These are phyloP conservation scores for Tetradesmus lagerheimii DNA, from an alignment of 139 green algal genomes.

Conservation along the genomic window DNA sequence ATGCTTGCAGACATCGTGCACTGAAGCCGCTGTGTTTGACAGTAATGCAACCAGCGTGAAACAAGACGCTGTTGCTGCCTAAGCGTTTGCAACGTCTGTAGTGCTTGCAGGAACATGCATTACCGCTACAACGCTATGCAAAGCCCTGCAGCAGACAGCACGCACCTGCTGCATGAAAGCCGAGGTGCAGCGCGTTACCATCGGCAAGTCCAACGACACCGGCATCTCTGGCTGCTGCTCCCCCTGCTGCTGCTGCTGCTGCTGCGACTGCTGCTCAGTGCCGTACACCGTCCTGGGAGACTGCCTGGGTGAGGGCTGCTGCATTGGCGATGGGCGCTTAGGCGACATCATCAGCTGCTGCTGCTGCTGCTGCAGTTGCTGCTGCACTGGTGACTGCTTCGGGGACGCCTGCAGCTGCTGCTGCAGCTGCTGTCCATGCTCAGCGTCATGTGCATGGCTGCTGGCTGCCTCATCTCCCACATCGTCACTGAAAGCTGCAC, in stretches of 20 bases:
- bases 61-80: neutral
- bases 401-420: neutral
- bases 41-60: neutral
- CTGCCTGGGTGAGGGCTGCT: neutral
- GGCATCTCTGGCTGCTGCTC: conserved; percentile 3
- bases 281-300: neutral
- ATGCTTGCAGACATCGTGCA: no score
- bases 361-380: conserved; percentile 2
- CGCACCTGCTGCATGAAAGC: conserved; percentile 30
- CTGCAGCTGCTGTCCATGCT: conserved; percentile 3
- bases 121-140: neutral
- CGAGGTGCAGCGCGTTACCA: neutral
- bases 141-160: neutral
- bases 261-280: neutral
- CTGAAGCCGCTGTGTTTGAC: no score
- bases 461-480: neutral
- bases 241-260: conserved; percentile 1
- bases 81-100: no score
- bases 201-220: neutral
- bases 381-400: neutral
- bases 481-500: neutral
- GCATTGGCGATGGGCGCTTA: neutral
- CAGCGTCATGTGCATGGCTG: neutral
- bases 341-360: conserved; percentile 19
- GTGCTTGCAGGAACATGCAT: neutral